A percentile compares a stretch with the other conserved stretches of the same genome.
These are phyloP conservation scores for Kuraishia capsulata DNA, from an alignment of 805 yeast species.

Conservation along the genomic window DNA sequence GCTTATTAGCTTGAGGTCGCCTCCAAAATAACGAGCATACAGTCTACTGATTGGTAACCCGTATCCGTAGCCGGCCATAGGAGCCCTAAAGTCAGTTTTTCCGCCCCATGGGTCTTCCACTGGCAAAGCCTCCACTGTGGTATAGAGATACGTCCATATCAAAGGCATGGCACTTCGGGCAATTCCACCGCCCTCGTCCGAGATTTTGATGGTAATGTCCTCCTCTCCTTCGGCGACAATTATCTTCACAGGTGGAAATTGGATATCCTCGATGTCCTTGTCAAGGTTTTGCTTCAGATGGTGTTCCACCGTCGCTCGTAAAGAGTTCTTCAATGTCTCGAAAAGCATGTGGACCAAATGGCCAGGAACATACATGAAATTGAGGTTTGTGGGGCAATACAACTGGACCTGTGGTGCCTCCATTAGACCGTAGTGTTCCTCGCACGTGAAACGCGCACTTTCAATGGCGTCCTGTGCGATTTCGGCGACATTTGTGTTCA, in stretches of 20 bases:
- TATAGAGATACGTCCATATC: constrained; percentile 87
- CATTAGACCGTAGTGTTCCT: constrained; percentile 79
- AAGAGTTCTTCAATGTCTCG: constrained; percentile 79
- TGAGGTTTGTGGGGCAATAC: constrained; percentile 66
- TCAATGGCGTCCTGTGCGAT: constrained; percentile 84
- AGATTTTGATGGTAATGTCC: constrained; percentile 82
- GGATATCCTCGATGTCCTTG: constrained; percentile 47
- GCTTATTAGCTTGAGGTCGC: constrained; percentile 75
- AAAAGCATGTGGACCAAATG: constrained; percentile 87
- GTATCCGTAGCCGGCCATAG: constrained; percentile 92
- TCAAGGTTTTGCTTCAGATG: constrained; percentile 49
- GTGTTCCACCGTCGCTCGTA: constrained; percentile 83
- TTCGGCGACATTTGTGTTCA: constrained; percentile 75
- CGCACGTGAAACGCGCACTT: constrained; percentile 84
- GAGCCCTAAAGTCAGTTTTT: constrained; percentile 68
- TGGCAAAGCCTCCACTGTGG: constrained; percentile 74
- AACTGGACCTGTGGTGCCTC: constrained; percentile 81
- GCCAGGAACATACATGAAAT: constrained; percentile 89
- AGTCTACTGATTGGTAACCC: constrained; percentile 81
- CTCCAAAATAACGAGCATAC: constrained; percentile 86
- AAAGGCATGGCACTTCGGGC: constrained; percentile 76
- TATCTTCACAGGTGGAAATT: constrained; percentile 77
- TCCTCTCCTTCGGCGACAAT: constrained; percentile 85
- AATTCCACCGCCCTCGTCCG: constrained; percentile 93
- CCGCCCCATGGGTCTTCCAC: constrained; percentile 38